Base-by-base conservation (phyloP, 768 basidiomycete species). In the Postia placenta region DNA sequence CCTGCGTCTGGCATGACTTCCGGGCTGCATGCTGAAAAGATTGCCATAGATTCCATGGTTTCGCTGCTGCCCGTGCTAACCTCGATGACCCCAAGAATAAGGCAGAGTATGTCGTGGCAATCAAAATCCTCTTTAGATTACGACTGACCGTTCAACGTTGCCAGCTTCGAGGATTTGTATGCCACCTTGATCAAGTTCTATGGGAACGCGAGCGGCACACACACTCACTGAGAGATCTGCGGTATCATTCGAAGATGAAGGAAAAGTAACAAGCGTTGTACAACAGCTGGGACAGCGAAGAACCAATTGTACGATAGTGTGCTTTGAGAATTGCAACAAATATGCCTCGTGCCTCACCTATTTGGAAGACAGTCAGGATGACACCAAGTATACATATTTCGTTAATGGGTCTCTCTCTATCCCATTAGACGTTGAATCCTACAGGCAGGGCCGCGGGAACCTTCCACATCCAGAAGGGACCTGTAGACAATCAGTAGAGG, bases 401-500 rank as follows among this genome's bases (percentile, higher is more conserved):
- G n/a, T n/a, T n/a, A n/a, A n/a, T n/a, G n/a, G n/a, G n/a, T n/a
- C n/a, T n/a, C n/a, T n/a, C n/a, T n/a, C n/a, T n/a, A n/a, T n/a
- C n/a, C n/a, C n/a, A n/a, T n/a, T n/a, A n/a, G n/a, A n/a, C n/a
- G n/a, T 43, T 2, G 23, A 48, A 41, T 2, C 33, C 39, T 19
- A 5, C 19, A 17, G 25, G 28, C 2, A 49, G 33, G 19, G 14
- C 28, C 23, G 28, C 40, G 5, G 40, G 24, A 17, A 77, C 76
- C 63, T 83, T 83, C 75, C 80, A 83, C 55, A 86, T 69, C 84
- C 83, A 86, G 60, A 85, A 86, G 2, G 85, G 83, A 37, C 83
- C 83, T 85, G 54, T 20, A n/a, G 15, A n/a, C n/a, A n/a, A 37
- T 27, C 42, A 44, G 24, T 19, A 26, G 9, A 28, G 6, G 12